Evolutionary conservation across 768 basidiomycete genomes (phyloP).

Genomic region (Leucocoprinus leucothites): DNA sequence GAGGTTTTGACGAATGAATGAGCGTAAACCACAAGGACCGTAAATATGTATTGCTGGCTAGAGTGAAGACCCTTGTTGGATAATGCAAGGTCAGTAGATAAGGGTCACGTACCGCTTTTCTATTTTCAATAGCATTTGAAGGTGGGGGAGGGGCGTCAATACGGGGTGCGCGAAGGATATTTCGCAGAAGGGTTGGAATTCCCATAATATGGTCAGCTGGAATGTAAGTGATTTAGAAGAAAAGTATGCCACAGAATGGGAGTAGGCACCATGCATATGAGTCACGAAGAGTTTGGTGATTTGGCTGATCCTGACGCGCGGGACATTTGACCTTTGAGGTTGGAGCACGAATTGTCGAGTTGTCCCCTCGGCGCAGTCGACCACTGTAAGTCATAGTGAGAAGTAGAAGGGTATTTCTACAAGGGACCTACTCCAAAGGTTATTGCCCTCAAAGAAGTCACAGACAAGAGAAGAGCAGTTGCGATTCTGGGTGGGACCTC

Average conservation of each 20-base stretch:
- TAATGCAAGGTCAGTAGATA: not conserved
- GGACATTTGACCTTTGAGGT: conserved; percentile 28
- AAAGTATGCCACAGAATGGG: not conserved
- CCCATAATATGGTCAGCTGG: conserved; percentile 76
- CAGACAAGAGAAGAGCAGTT: conserved; percentile 75
- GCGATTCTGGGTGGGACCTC: conserved; percentile 69
- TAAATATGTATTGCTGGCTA: conserved; percentile 67
- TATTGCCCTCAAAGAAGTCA: conserved; percentile 49
- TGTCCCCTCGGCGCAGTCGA: conserved; percentile 84
- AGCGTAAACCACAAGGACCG: conserved; percentile 75
- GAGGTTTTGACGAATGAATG: conserved; percentile 69
- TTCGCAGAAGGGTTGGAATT: conserved; percentile 62
- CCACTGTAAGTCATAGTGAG: conserved; percentile 45
- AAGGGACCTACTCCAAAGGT: conserved; percentile 61
- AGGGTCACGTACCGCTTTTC: conserved; percentile 17
- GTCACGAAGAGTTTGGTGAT: conserved; percentile 77
- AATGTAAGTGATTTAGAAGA: conserved; percentile 2
- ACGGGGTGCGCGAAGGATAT: conserved; percentile 47
- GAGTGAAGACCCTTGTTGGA: not conserved
- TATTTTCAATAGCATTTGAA: conserved; percentile 16
- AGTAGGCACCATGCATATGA: conserved; percentile 70
- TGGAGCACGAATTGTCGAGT: conserved; percentile 62
- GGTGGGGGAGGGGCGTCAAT: conserved; percentile 16
- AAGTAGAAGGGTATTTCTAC: conserved; percentile 7
- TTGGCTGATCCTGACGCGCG: conserved; percentile 37